A percentile compares a stretch with the other conserved stretches of the same genome.
Evolutionary conservation across 192 early-diverging fungal species (phyloP).

Genomic region (Paraglomus brasilianum): DNA sequence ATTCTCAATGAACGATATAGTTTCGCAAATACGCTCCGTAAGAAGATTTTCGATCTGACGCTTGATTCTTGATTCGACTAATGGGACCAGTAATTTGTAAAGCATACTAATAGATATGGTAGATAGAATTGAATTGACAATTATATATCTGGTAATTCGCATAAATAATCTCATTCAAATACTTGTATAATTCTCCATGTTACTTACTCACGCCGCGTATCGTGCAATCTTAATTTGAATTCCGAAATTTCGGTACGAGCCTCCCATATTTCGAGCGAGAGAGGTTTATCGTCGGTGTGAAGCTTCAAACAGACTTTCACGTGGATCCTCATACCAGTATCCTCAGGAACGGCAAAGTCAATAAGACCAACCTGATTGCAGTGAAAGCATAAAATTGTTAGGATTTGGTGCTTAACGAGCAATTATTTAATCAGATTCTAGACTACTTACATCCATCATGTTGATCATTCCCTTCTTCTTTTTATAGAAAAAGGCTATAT

Average conservation of each 20-base stretch:
- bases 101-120: conserved; percentile 18
- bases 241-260: conserved; percentile 39
- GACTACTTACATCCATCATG: conserved; percentile 38
- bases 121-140: not conserved
- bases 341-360: conserved; percentile 45
- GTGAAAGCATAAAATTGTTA: not conserved
- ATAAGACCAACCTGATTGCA: conserved; percentile 39
- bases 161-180: no score
- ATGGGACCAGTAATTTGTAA: conserved; percentile 40
- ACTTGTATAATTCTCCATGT: no score
- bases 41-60: conserved; percentile 29
- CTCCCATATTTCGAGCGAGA: conserved; percentile 32
- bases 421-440: not conserved
- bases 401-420: not conserved
- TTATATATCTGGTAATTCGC: no score
- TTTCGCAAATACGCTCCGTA: conserved; percentile 1
- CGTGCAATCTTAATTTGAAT: conserved; percentile 44
- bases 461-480: conserved; percentile 54
- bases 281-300: conserved; percentile 7
- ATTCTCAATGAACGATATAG: no score
- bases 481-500: conserved; percentile 55
- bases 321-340: conserved; percentile 32
- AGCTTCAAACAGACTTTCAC: conserved; percentile 21
- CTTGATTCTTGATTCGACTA: conserved; percentile 34
- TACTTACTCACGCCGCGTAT: conserved; percentile 50